Evolutionary conservation across 1,284 basidiomycete genomes (phyloP).

Genomic region (Serendipita sp.): DNA sequence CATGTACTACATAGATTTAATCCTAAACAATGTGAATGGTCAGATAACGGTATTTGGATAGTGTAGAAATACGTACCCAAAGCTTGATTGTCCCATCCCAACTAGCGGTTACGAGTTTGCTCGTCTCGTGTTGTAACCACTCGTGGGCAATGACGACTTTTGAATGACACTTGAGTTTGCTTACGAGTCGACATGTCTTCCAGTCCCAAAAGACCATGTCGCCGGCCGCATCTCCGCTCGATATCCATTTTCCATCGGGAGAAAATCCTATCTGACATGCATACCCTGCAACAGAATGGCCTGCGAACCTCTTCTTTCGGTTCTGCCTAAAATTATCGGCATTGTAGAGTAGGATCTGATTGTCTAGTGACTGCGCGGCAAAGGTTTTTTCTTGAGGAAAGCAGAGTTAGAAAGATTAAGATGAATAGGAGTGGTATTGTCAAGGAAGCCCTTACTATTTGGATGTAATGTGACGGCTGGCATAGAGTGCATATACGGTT

Average conservation of each 20-base stretch:
- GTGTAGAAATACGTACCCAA: conserved; percentile 43
- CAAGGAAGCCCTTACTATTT: conserved; percentile 50
- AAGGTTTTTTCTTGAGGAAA: conserved; percentile 72
- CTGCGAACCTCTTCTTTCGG: conserved; percentile 94
- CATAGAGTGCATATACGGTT: conserved; percentile 99
- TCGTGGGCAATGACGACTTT: conserved; percentile 95
- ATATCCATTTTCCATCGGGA: conserved; percentile 95
- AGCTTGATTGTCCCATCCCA: conserved; percentile 97
- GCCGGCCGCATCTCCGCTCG: conserved; percentile 87
- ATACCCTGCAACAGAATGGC: conserved; percentile 92
- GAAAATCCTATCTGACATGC: conserved; percentile 95
- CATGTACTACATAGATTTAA: no score
- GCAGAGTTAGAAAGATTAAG: neutral
- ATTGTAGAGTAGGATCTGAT: conserved; percentile 93
- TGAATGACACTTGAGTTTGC: conserved; percentile 73
- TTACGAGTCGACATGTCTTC: conserved; percentile 93
- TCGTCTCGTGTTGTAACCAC: conserved; percentile 96
- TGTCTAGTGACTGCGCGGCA: conserved; percentile 93
- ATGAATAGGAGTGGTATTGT: neutral
- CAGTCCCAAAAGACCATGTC: conserved; percentile 99
- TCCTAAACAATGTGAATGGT: no score
- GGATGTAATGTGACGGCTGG: conserved; percentile 92
- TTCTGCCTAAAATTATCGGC: conserved; percentile 97
- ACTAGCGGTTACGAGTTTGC: conserved; percentile 87
- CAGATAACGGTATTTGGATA: neutral